Evolutionary conservation across 805 yeast genomes (phyloP).

Genomic region (Blastobotrys peoriensis): DNA sequence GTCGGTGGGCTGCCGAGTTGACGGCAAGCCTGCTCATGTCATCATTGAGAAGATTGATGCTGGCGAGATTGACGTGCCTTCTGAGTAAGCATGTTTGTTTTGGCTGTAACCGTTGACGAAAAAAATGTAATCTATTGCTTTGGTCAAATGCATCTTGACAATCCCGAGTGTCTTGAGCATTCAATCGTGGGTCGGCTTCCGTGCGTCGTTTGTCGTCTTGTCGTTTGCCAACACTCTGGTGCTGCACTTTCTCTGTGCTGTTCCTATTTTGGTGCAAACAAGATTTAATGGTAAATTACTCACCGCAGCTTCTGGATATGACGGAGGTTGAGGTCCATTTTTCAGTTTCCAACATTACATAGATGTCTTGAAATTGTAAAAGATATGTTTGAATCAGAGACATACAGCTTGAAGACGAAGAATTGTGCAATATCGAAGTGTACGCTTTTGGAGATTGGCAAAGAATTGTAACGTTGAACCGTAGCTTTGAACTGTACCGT

Average conservation of each 20-base stretch:
- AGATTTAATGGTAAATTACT: slow-evolving; percentile 68
- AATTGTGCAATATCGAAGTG: too few species aligned
- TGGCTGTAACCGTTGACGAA: neutral
- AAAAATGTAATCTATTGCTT: slow-evolving; percentile 8
- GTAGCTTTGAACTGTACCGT: too few species aligned
- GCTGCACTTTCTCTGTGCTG: slow-evolving; percentile 61
- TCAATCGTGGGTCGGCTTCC: too few species aligned
- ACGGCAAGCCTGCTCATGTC: slow-evolving; percentile 99
- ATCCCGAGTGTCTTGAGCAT: too few species aligned
- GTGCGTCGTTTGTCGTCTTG: too few species aligned
- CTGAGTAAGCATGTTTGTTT: slow-evolving; percentile 14
- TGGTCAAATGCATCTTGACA: too few species aligned
- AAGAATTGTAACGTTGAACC: too few species aligned
- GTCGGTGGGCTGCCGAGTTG: slow-evolving; percentile 99
- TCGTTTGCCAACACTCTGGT: slow-evolving; percentile 95
- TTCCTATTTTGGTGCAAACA: slow-evolving; percentile 91
- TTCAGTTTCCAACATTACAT: neutral
- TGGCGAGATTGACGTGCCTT: slow-evolving; percentile 79
- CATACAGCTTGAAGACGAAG: too few species aligned
- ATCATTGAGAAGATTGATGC: slow-evolving; percentile 96
- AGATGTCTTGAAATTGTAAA: too few species aligned
- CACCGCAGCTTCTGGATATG: slow-evolving; percentile 47
- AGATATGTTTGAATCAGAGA: too few species aligned
- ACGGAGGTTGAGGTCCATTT: slow-evolving; percentile 66
- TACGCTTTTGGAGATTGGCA: too few species aligned